Percentiles rank a stretch among this genome's conserved stretches.
phyloP scores from a whole-genome alignment of 2,329 filamentous ascomycete genomes.

The Cytospora schulzeri region DNA sequence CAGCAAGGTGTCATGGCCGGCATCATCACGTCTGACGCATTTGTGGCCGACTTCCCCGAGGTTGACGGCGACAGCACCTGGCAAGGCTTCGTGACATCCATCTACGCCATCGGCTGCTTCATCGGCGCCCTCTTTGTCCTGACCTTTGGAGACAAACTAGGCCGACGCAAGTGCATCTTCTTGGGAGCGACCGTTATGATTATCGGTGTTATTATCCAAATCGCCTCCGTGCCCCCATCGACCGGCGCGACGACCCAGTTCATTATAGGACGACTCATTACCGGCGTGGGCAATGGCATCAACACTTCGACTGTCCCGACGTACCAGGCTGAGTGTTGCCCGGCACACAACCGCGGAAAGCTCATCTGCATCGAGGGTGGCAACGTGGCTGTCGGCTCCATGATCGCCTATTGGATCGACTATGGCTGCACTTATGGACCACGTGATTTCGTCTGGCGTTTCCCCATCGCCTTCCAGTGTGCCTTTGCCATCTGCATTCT shows the following conservation, averaged over 20 bases:
- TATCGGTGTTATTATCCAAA: constrained; percentile 57
- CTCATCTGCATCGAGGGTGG: constrained; percentile 60
- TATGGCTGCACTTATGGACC: constrained; percentile 42
- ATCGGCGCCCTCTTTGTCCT: constrained; percentile 44
- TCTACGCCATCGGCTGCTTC: constrained; percentile 47
- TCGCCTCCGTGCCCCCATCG: constrained; percentile 48
- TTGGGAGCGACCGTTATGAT: constrained; percentile 56
- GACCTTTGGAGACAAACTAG: constrained; percentile 54
- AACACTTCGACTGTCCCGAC: constrained; percentile 50
- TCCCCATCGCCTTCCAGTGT: constrained; percentile 45
- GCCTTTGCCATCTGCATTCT: constrained; percentile 48
- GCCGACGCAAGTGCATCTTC: constrained; percentile 57
- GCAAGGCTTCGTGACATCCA: constrained; percentile 43
- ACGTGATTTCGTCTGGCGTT: constrained; percentile 41
- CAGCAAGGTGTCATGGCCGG: constrained; percentile 29
- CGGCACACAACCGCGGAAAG: constrained; percentile 59
- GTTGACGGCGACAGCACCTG: constrained; percentile 37
- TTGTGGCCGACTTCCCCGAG: constrained; percentile 35
- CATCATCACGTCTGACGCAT: constrained; percentile 20
- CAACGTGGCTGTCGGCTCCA: constrained; percentile 45
- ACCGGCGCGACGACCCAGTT: constrained; percentile 51
- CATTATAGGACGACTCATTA: constrained; percentile 51
- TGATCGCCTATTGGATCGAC: constrained; percentile 48
- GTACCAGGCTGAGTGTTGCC: constrained; percentile 44
- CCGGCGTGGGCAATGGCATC: constrained; percentile 54